phyloP scores from a whole-genome alignment of 2,329 filamentous ascomycete genomes.

The Moelleriella libera region DNA sequence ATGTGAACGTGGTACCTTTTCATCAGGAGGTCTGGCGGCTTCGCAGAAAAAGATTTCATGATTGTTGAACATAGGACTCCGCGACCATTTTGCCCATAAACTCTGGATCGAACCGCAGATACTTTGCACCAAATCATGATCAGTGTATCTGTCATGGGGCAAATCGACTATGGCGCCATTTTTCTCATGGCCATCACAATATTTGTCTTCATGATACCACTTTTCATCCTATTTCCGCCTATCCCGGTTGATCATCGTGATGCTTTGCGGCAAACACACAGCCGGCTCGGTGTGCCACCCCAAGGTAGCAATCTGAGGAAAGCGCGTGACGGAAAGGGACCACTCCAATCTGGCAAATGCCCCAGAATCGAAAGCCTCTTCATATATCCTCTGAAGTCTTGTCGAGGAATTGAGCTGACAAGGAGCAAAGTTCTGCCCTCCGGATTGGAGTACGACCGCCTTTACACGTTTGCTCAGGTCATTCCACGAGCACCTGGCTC shows the following conservation, averaged over 20 bases:
- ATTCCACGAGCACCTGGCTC: constrained; percentile 3
- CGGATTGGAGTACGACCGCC: constrained; percentile 66
- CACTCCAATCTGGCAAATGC: constrained; percentile 8
- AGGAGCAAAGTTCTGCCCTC: constrained; percentile 48
- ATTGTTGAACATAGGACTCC: not conserved
- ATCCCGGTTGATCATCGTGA: constrained; percentile 37
- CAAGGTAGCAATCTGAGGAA: constrained; percentile 21
- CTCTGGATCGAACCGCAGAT: not conserved
- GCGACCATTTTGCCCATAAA: not conserved
- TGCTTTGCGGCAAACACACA: constrained; percentile 40
- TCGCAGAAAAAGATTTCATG: too few relatives aligned
- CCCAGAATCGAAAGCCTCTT: constrained; percentile 46
- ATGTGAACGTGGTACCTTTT: too few relatives aligned
- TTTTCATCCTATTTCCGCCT: constrained; percentile 40
- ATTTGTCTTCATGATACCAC: constrained; percentile 35
- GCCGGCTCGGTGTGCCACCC: constrained; percentile 26
- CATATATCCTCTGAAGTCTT: constrained; percentile 77
- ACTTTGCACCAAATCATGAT: not conserved
- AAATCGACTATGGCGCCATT: constrained; percentile 17
- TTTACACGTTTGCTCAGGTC: constrained; percentile 67
- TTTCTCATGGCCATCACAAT: constrained; percentile 29
- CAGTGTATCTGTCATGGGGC: constrained; percentile 4
- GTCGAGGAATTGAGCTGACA: constrained; percentile 59
- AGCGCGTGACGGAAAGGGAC: constrained; percentile 4
- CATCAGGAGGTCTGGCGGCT: too few relatives aligned